These are phyloP conservation scores for Withania somnifera DNA, from an alignment of 305 asterid species.

Conservation along the genomic window DNA sequence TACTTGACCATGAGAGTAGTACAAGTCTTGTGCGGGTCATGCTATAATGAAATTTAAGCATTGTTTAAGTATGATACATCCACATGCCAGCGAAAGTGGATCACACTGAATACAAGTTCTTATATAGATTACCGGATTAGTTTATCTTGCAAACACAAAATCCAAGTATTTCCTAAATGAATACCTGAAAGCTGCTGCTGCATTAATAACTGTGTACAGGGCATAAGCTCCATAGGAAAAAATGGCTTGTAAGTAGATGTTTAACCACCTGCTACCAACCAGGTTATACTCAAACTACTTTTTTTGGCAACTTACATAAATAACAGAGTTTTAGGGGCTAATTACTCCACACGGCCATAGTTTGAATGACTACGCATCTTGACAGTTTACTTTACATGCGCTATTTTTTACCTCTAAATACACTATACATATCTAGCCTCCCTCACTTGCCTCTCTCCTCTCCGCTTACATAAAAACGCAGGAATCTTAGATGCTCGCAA, in stretches of 20 bases:
- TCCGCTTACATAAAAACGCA: too few species aligned
- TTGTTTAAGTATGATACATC: background rate
- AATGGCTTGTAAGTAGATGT: background rate
- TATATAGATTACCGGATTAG: background rate
- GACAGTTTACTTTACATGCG: too few species aligned
- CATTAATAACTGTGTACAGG: background rate
- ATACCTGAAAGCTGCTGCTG: background rate
- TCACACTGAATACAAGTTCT: background rate
- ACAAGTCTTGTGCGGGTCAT: background rate
- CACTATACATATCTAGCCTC: too few species aligned
- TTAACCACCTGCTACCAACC: background rate
- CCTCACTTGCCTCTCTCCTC: too few species aligned
- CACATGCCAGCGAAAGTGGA: background rate
- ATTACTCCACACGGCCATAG: too few species aligned
- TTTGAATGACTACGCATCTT: too few species aligned
- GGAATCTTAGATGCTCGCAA: too few species aligned
- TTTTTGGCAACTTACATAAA: too few species aligned
- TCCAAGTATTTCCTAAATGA: background rate
- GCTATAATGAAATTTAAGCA: background rate
- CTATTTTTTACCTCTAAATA: too few species aligned
- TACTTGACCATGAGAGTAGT: background rate
- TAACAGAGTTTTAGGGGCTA: too few species aligned
- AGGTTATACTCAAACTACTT: background rate
- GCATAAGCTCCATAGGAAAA: background rate
- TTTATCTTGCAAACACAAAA: background rate